Evolutionary conservation across 129 eudicot genomes (phyloP).

Genomic region (Saussurea involucrata): DNA sequence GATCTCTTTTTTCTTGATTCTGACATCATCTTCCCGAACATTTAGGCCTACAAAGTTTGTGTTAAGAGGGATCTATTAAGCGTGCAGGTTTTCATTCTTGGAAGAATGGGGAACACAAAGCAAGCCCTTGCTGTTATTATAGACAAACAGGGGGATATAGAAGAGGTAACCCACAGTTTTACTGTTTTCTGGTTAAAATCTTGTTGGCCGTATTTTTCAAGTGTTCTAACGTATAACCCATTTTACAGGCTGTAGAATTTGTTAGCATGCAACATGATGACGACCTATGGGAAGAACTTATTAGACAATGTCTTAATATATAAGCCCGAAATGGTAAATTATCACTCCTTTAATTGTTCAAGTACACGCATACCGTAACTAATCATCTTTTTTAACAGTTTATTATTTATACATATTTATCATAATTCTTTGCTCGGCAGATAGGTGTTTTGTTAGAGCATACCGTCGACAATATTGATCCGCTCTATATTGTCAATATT

Average conservation of each 20-base stretch:
- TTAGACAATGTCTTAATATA: conserved; percentile 75
- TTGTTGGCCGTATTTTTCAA: conserved; percentile 1
- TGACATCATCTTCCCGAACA: conserved; percentile 17
- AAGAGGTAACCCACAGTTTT: conserved; percentile 54
- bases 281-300: conserved; percentile 97
- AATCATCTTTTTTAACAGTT: neutral
- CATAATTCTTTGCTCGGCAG: conserved; percentile 38
- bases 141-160: conserved; percentile 74
- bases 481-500: conserved; percentile 82
- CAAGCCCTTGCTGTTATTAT: conserved; percentile 90
- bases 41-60: conserved; percentile 93
- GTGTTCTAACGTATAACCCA: conserved; percentile 8
- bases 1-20: conserved; percentile 2
- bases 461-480: conserved; percentile 97
- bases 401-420: neutral
- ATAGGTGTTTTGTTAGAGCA: conserved; percentile 95
- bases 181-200: neutral
- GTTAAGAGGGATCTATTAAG: conserved; percentile 59
- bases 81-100: conserved; percentile 93
- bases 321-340: conserved; percentile 95
- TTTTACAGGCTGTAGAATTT: conserved; percentile 85
- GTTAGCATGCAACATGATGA: conserved; percentile 95
- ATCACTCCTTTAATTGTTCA: too few species aligned
- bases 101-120: conserved; percentile 92
- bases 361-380: too few species aligned